Conservation (phyloP, 2,329 filamentous ascomycete genomes). For the Phoma sp. region DNA sequence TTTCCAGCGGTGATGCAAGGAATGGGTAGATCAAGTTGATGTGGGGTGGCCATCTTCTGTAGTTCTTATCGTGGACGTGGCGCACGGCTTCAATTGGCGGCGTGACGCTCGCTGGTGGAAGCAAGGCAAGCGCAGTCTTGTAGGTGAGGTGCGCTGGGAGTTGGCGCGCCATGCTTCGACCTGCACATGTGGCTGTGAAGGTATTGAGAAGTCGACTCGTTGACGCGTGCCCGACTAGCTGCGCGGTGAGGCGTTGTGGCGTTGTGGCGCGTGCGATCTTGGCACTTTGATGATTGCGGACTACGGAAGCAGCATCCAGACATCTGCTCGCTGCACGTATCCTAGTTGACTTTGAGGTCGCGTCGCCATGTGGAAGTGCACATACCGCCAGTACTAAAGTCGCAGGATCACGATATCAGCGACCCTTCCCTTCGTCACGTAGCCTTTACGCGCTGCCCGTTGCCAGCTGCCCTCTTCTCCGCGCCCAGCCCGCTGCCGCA, state of each 20-base stretch:
- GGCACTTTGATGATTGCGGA: constrained; percentile 21
- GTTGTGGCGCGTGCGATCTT: constrained; percentile 24
- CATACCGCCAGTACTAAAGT: constrained; percentile 15
- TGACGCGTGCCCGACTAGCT: background rate
- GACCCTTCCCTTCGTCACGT: background rate
- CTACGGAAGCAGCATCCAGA: constrained; percentile 13
- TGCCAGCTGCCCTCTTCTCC: constrained; percentile 17
- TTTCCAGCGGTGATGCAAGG: constrained; percentile 27
- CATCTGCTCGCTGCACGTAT: constrained; percentile 24
- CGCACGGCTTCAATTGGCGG: constrained; percentile 36
- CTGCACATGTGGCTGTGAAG: background rate
- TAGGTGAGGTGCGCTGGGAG: constrained; percentile 34
- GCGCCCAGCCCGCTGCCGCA: constrained; percentile 29
- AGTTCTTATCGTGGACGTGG: constrained; percentile 33
- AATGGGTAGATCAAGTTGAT: constrained; percentile 44
- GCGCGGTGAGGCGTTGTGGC: constrained; percentile 17
- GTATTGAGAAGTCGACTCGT: background rate
- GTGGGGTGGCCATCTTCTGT: constrained; percentile 39
- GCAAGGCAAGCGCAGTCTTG: constrained; percentile 35
- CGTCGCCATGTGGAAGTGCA: constrained; percentile 43
- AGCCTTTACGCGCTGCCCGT: constrained; percentile 4
- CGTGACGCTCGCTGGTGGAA: constrained; percentile 30
- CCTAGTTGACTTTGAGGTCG: constrained; percentile 21
- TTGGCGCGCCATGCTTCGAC: constrained; percentile 16
- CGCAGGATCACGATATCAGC: constrained; percentile 7